phyloP scores from a whole-genome alignment of 441 rosid species.

The Erysimum cheiri region DNA sequence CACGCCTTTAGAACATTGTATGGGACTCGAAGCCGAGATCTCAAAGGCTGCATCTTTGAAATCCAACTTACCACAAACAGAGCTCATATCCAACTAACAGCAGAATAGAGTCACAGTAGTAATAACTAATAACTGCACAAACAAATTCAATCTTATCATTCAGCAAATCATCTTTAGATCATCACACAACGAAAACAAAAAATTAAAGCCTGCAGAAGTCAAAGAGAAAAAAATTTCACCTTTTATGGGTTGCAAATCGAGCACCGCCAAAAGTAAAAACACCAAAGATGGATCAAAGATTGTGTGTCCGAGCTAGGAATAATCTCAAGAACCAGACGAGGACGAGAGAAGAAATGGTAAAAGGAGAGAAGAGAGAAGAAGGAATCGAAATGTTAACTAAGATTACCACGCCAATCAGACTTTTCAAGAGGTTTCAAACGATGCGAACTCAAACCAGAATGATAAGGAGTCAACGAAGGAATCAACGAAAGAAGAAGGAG shows the following conservation, averaged over 20 bases:
- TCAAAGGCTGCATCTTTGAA: conserved; percentile 45
- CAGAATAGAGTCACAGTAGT: conserved; percentile 3
- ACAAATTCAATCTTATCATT: conserved; percentile 19
- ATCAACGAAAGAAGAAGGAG: conserved; percentile 46
- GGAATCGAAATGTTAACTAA: conserved; percentile 61
- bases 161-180: conserved; percentile 4
- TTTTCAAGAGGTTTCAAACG: conserved; percentile 87
- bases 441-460: conserved; percentile 66
- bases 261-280: background rate
- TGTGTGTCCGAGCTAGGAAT: background rate
- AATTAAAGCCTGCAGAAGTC: background rate
- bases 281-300: conserved; percentile 2
- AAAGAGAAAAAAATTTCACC: conserved; percentile 26
- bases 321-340: conserved; percentile 16
- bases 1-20: conserved; percentile 19
- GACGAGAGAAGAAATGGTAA: background rate
- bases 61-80: conserved; percentile 40
- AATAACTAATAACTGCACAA: conserved; percentile 39
- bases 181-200: background rate
- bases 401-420: conserved; percentile 92
- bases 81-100: conserved; percentile 44
- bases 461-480: conserved; percentile 61
- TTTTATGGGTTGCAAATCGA: conserved; percentile 22
- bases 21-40: conserved; percentile 32
- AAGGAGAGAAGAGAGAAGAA: background rate